phyloP scores from a whole-genome alignment of 2,329 filamentous ascomycete genomes.

The Trichoderma aggressivum region DNA sequence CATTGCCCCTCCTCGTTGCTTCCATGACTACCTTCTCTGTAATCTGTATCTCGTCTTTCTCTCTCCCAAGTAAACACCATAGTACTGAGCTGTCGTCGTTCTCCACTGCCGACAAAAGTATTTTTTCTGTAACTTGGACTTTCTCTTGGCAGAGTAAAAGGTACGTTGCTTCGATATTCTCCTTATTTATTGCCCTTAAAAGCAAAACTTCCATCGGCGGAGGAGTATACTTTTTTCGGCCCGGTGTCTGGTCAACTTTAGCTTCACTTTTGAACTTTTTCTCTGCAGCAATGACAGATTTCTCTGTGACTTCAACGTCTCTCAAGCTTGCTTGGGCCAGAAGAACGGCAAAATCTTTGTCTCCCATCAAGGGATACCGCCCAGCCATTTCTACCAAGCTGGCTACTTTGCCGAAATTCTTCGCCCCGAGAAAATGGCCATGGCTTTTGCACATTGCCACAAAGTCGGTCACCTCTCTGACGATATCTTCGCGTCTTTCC shows the following conservation, averaged over 20 bases:
- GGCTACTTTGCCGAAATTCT: not conserved
- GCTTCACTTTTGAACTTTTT: not conserved
- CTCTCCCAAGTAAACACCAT: conserved; percentile 3
- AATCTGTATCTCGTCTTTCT: not conserved
- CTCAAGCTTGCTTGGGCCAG: not conserved
- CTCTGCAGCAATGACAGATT: not conserved
- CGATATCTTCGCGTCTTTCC: not conserved
- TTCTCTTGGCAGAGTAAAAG: not conserved
- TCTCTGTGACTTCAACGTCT: not conserved
- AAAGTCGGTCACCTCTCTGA: not conserved
- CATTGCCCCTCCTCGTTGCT: not conserved
- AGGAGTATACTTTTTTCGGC: not conserved
- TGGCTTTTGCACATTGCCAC: not conserved
- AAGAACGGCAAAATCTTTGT: not conserved
- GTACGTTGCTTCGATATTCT: not conserved
- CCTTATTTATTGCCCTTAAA: not conserved
- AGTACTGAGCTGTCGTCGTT: not conserved
- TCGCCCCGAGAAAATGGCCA: not conserved
- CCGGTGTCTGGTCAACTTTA: not conserved
- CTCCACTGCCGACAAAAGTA: not conserved
- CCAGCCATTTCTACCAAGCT: not conserved
- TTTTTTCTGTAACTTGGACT: not conserved
- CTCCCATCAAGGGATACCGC: not conserved
- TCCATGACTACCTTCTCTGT: not conserved
- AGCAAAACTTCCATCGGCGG: not conserved